phyloP scores from a whole-genome alignment of 805 yeast genomes.

The Hyphopichia homilentoma region DNA sequence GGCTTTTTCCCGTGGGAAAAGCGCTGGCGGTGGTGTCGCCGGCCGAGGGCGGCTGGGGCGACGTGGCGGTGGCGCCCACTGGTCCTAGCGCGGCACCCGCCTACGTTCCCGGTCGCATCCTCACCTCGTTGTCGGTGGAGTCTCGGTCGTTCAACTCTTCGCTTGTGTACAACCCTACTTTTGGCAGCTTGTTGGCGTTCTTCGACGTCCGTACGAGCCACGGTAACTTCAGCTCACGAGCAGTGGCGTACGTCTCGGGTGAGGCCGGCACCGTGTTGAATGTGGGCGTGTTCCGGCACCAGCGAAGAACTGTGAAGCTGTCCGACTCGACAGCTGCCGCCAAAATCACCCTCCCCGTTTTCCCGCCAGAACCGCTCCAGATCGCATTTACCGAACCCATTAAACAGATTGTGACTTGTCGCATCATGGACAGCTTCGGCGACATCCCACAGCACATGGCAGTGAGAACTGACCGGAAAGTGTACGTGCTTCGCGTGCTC shows the following conservation, averaged over 20 bases:
- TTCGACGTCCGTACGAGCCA: constrained; percentile 11
- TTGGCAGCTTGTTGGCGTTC: constrained; percentile 19
- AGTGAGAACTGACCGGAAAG: constrained; percentile 30
- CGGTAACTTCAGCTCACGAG: constrained; percentile 5
- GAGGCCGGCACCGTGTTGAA: constrained; percentile 24
- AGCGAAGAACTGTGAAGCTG: neutral
- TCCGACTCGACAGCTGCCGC: constrained; percentile 10
- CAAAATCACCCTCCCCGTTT: constrained; percentile 10
- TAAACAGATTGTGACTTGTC: constrained; percentile 35
- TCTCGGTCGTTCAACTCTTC: constrained; percentile 20
- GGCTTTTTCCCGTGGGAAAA: constrained; percentile 9
- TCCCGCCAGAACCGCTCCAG: constrained; percentile 11
- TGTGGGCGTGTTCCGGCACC: constrained; percentile 7
- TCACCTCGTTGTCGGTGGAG: constrained; percentile 18
- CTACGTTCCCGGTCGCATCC: constrained; percentile 21
- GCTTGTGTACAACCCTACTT: constrained; percentile 33
- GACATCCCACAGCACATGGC: constrained; percentile 24
- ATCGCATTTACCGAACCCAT: constrained; percentile 32
- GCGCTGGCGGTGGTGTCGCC: constrained; percentile 6
- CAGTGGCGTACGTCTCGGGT: constrained; percentile 29
- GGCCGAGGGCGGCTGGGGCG: constrained; percentile 1
- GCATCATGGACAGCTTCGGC: constrained; percentile 14
- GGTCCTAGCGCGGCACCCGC: too few relatives aligned
- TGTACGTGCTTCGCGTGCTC: constrained; percentile 1
- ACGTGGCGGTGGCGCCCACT: too few relatives aligned